Base-by-base conservation (phyloP, 257 asterid species). In the Fraxinus excelsior region DNA sequence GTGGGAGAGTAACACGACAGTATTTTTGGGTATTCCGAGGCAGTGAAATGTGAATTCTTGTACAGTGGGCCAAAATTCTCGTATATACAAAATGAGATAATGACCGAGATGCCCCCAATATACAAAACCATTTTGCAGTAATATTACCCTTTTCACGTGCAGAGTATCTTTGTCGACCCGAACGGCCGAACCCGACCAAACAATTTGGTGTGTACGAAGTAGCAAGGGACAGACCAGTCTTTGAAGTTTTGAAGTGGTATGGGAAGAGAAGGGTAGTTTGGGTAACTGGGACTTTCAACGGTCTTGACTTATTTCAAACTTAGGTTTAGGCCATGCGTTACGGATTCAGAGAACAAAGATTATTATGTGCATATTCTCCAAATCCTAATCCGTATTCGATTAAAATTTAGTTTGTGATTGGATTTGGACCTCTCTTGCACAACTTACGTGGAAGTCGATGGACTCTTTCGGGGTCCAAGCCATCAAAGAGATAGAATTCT, bases 31-130 rank as follows among this genome's bases (percentile, higher is more conserved):
- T 70, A 78, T 73, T 51, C 76, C 73, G 70, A 44, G 81, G 69
- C 28, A 81, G 76, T 73, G 78, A 71, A 82, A 40, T 11, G 16
- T 40, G 46, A 40, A 46, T 51, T 80, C 67, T 92, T 86, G 95
- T 92, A 80, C 88, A 86, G 91, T 71, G 96, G 74, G 96, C 89
- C 91, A 71, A 51, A 37, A 32, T 72, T 70, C 78, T 80, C 28
- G 35, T 35, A 67, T 29, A 38, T 7, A 18, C 16, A 25, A 53
- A 14, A 16, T 62, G 6, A 23, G 0, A 26, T 67, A 40, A 26
- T 38, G 84, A 76, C 84, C 12, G 70, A 51, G 76, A 76, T 79
- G 74, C 82, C 81, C 84, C 42, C 29, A 11, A 3, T 32, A 2
- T 18, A 31, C 37, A 62, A 9, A 19, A 12, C 19, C 12, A 58